These are phyloP conservation scores for Candida tropicalis DNA, from an alignment of 1,139 yeast genomes.

Conservation along the genomic window DNA sequence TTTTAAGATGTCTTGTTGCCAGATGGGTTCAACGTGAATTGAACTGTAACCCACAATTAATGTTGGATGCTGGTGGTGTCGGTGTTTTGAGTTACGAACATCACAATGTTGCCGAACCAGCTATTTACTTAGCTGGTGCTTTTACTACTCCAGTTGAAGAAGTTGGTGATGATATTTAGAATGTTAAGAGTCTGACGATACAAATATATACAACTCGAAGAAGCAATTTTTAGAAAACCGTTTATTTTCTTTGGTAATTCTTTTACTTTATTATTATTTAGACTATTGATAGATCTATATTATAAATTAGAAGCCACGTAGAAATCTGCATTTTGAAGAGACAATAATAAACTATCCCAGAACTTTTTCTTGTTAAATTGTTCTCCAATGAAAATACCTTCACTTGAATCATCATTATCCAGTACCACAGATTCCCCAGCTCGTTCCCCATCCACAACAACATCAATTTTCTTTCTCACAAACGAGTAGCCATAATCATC, in stretches of 20 bases:
- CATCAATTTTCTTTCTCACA: conserved; percentile 28
- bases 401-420: conserved; percentile 24
- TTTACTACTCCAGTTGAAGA: conserved; percentile 69
- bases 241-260: not conserved
- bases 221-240: no score
- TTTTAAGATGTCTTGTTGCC: conserved; percentile 84
- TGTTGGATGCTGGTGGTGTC: conserved; percentile 94
- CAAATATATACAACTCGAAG: no score
- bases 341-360: conserved; percentile 53
- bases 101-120: conserved; percentile 82
- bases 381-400: conserved; percentile 49
- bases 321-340: conserved; percentile 34
- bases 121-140: conserved; percentile 78
- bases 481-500: conserved; percentile 36
- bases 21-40: conserved; percentile 75
- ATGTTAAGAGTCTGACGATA: not conserved
- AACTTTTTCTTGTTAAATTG: conserved; percentile 49
- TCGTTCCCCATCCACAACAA: conserved; percentile 31
- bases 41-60: conserved; percentile 69
- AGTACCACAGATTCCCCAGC: conserved; percentile 38
- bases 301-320: conserved; percentile 6
- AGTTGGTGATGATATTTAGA: conserved; percentile 30
- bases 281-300: not conserved
- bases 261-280: not conserved
- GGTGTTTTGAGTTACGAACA: conserved; percentile 93